Conservation (phyloP, 202 grass and related monocot species). For the Zoysia matrella region DNA sequence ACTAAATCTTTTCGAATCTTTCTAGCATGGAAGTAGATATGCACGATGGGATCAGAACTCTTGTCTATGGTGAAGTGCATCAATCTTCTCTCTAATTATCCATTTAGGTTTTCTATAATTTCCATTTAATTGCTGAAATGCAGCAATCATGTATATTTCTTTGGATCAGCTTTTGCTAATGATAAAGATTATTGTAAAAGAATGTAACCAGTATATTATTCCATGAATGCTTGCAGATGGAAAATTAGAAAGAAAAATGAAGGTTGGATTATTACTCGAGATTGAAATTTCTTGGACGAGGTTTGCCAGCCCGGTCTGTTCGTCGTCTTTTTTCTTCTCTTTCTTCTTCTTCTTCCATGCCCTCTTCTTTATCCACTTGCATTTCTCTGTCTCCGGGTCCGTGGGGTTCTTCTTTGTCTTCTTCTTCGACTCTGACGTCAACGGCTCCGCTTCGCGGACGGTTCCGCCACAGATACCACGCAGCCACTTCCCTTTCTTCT, state of each 20-base stretch:
- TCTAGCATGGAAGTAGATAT: background rate
- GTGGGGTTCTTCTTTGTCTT: background rate
- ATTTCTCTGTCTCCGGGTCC: conserved; percentile 30
- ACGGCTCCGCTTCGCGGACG: conserved; percentile 38
- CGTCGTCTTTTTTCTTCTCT: conserved; percentile 6
- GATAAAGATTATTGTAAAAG: no score
- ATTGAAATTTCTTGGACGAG: conserved; percentile 62
- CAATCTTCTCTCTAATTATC: background rate
- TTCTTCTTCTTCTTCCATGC: conserved; percentile 52
- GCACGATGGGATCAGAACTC: background rate
- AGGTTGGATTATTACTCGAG: conserved; percentile 38
- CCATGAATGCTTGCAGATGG: background rate
- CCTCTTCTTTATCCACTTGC: conserved; percentile 41
- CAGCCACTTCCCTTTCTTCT: conserved; percentile 57
- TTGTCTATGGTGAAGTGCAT: background rate
- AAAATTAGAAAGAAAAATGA: background rate
- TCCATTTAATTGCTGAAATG: background rate
- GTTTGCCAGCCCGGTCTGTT: background rate
- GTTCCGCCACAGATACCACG: conserved; percentile 32
- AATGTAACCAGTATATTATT: no score
- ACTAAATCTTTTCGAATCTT: background rate
- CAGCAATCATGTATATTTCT: background rate
- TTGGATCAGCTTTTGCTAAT: background rate
- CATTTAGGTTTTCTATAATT: background rate
- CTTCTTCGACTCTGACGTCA: background rate